Conservation (phyloP, 345 rosid species). For the Acer negundo region DNA sequence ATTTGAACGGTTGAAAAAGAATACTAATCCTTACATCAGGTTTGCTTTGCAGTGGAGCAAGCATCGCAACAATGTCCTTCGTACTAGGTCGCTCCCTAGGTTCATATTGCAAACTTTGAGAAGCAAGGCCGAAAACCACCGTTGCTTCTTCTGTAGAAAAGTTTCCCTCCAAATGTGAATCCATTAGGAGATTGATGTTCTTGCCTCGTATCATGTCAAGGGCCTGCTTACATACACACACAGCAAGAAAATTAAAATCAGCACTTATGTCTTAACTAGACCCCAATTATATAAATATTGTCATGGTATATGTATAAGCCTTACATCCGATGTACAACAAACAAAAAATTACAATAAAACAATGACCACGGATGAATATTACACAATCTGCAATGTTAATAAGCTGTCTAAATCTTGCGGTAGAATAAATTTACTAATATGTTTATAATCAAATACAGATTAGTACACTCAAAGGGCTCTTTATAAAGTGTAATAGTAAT, state of each 20-base stretch:
- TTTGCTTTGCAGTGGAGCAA: slow-evolving; percentile 76
- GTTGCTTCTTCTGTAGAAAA: slow-evolving; percentile 92
- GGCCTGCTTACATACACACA: slow-evolving; percentile 54
- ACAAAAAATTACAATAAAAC: not conserved
- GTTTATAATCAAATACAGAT: not conserved
- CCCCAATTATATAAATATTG: not conserved
- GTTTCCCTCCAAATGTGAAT: slow-evolving; percentile 91
- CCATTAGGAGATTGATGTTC: slow-evolving; percentile 77
- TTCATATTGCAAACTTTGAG: slow-evolving; percentile 84
- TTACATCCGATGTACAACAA: not conserved
- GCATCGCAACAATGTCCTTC: slow-evolving; percentile 72
- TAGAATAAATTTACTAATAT: not conserved
- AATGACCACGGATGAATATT: not conserved
- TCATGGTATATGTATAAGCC: not conserved
- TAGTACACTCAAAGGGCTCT: not conserved
- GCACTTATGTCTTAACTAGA: not conserved
- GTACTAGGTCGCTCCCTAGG: slow-evolving; percentile 93
- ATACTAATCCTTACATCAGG: slow-evolving; percentile 62
- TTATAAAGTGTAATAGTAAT: not conserved
- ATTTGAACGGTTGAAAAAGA: not conserved
- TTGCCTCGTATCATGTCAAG: slow-evolving; percentile 90
- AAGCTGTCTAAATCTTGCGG: not conserved
- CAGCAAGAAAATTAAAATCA: slow-evolving; percentile 19
- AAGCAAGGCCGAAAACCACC: slow-evolving; percentile 75
- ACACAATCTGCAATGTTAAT: not conserved